Conservation (phyloP, 176 grass and related monocot genomes). For the Oryza rufipogon region DNA sequence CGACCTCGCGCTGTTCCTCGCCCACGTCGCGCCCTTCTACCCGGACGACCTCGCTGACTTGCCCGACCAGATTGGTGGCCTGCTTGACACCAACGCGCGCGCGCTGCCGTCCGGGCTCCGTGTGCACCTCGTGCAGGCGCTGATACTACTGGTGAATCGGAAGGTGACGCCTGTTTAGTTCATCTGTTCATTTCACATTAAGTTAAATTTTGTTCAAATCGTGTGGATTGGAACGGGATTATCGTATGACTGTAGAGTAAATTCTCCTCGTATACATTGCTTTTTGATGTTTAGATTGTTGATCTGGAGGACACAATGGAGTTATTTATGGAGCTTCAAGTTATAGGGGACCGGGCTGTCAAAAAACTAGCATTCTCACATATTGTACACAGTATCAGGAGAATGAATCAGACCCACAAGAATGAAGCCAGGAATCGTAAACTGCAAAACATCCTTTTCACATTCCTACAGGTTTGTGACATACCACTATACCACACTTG, state of each 20-base stretch:
- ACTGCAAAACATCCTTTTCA: slow-evolving; percentile 79
- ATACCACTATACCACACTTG: neutral
- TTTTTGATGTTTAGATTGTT: slow-evolving; percentile 58
- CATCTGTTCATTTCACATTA: neutral
- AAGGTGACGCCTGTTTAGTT: slow-evolving; percentile 49
- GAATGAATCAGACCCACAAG: slow-evolving; percentile 96
- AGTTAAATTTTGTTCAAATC: neutral
- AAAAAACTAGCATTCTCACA: slow-evolving; percentile 94
- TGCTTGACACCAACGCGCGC: slow-evolving; percentile 69
- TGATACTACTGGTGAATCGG: slow-evolving; percentile 81
- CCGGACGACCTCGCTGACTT: slow-evolving; percentile 60
- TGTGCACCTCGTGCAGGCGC: slow-evolving; percentile 72
- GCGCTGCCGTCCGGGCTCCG: slow-evolving; percentile 66
- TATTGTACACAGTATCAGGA: slow-evolving; percentile 79
- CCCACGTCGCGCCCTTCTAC: slow-evolving; percentile 89
- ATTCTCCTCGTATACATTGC: neutral
- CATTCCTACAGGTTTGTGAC: slow-evolving; percentile 67
- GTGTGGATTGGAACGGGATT: neutral
- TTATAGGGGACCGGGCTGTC: slow-evolving; percentile 74
- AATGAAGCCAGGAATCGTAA: slow-evolving; percentile 80
- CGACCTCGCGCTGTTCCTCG: slow-evolving; percentile 81
- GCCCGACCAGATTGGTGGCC: slow-evolving; percentile 62
- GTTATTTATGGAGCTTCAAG: slow-evolving; percentile 93
- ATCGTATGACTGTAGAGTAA: neutral
- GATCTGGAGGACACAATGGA: slow-evolving; percentile 84